Evolutionary conservation across 306 rosid genomes (phyloP).

Genomic region (Mimosa bimucronata): DNA sequence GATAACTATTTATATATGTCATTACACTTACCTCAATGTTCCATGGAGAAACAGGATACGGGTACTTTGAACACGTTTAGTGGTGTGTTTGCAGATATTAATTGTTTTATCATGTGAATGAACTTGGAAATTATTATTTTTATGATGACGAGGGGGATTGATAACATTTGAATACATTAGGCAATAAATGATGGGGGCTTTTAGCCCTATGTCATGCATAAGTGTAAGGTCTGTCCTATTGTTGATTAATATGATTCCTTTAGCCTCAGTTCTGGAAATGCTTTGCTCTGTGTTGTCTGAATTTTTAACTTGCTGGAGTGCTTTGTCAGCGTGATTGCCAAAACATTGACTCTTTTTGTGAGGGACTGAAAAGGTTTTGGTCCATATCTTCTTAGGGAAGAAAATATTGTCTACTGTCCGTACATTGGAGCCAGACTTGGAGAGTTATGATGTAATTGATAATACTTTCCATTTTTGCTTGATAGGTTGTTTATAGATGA

Average conservation of each 20-base stretch:
- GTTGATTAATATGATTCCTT: neutral
- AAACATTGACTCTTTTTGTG: neutral
- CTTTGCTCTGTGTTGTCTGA: neutral
- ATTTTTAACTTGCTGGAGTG: neutral
- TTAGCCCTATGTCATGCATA: neutral
- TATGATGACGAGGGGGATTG: neutral
- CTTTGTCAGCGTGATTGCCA: neutral
- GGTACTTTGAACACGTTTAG: neutral
- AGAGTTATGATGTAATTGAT: conserved; percentile 32
- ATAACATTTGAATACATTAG: neutral
- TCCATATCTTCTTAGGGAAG: conserved; percentile 4
- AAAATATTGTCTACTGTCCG: conserved; percentile 30
- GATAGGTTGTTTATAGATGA: conserved; percentile 42
- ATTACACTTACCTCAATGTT: neutral
- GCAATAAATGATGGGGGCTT: neutral
- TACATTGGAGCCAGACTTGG: conserved; percentile 26
- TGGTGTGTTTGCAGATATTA: neutral
- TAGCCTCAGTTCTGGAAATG: neutral
- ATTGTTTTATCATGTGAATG: neutral
- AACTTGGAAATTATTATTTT: neutral
- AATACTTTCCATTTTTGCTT: conserved; percentile 27
- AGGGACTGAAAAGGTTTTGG: neutral
- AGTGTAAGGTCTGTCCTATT: neutral
- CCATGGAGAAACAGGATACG: neutral
- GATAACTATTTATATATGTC: neutral